phyloP scores from a whole-genome alignment of 2,329 filamentous ascomycete species.

The Tolypocladium sp. region DNA sequence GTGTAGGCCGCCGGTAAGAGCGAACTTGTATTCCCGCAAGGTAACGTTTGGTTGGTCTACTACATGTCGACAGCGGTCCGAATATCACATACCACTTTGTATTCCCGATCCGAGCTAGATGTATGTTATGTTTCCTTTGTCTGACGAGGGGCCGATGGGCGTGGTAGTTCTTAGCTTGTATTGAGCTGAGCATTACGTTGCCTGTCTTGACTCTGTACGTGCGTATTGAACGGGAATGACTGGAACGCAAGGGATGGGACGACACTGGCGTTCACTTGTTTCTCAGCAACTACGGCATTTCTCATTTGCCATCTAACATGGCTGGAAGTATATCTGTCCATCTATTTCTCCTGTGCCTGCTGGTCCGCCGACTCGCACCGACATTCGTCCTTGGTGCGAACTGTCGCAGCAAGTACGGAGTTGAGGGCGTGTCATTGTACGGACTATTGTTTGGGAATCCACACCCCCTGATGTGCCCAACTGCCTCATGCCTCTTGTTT shows the following conservation, averaged over 20 bases:
- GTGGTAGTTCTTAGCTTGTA: neutral
- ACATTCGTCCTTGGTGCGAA: no score
- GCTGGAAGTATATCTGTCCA: neutral
- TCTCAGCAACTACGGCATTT: neutral
- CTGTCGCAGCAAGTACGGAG: no score
- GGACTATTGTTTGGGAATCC: no score
- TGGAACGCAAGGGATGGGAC: neutral
- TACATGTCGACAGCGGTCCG: neutral
- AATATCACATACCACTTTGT: conserved; percentile 6
- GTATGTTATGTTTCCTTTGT: neutral
- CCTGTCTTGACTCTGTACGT: neutral
- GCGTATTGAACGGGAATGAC: neutral
- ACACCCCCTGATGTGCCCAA: no score
- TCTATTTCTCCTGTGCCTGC: no score
- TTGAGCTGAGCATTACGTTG: neutral
- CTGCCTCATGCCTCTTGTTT: no score
- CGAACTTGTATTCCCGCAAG: conserved; percentile 3
- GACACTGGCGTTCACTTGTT: neutral
- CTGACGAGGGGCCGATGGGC: neutral
- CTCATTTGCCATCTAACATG: neutral
- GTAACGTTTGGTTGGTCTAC: conserved; percentile 3
- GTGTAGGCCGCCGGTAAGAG: conserved; percentile 1
- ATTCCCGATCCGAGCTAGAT: neutral
- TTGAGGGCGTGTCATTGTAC: no score
- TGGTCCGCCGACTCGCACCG: no score